These are phyloP conservation scores for Talaromyces sp. DNA, from an alignment of 2,329 filamentous ascomycete genomes.

Conservation along the genomic window DNA sequence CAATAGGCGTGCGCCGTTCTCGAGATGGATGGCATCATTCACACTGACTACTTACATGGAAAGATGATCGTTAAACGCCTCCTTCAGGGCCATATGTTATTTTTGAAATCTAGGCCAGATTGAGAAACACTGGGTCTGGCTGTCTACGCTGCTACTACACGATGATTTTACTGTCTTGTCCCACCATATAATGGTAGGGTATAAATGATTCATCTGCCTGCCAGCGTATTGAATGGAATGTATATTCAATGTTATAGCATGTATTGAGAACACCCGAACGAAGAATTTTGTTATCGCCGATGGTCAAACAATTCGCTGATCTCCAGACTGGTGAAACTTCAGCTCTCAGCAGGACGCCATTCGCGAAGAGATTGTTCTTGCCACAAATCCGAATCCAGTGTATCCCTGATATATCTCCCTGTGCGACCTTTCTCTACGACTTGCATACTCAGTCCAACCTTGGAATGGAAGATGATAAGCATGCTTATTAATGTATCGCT, in stretches of 20 bases:
- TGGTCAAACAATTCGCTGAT: not conserved
- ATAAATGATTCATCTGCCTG: not conserved
- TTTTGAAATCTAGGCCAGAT: too few relatives aligned
- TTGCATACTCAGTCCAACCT: not conserved
- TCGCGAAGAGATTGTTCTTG: not conserved
- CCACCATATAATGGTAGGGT: not conserved
- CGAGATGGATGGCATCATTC: not conserved
- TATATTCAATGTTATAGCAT: not conserved
- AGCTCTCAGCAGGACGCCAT: not conserved
- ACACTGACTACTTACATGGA: too few relatives aligned
- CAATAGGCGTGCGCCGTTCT: not conserved
- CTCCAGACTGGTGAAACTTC: too few relatives aligned
- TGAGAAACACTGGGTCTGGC: not conserved
- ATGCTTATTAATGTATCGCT: not conserved
- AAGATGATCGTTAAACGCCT: not conserved
- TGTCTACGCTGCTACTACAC: not conserved
- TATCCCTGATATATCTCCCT: not conserved
- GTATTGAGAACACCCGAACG: not conserved
- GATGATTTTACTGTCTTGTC: not conserved
- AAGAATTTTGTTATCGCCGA: not conserved
- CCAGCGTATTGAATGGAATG: too few relatives aligned
- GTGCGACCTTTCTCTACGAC: not conserved
- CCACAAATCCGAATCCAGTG: not conserved
- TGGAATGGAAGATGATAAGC: not conserved
- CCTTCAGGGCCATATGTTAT: not conserved